Conservation (phyloP, 2,329 filamentous ascomycete genomes). For the Fusarium sp. region DNA sequence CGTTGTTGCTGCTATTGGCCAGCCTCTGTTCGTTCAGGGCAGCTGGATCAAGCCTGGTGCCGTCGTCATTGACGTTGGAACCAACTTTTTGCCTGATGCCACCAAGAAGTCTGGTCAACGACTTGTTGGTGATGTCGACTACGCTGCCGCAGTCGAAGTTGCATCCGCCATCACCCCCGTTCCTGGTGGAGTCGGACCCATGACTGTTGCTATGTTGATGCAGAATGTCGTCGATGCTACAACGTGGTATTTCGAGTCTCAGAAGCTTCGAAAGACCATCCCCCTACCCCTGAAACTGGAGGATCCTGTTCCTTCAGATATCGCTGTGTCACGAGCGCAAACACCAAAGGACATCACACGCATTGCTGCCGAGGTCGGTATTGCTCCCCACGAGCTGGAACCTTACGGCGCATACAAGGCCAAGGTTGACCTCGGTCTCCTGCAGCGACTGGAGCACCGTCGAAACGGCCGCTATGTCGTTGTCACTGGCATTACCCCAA, state of each 20-base stretch:
- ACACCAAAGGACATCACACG: conserved; percentile 89
- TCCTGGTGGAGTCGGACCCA: conserved; percentile 94
- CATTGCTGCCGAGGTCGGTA: conserved; percentile 85
- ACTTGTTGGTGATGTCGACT: conserved; percentile 95
- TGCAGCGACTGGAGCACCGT: conserved; percentile 87
- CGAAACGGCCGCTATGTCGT: conserved; percentile 90
- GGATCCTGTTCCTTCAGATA: conserved; percentile 91
- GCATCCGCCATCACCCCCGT: conserved; percentile 96
- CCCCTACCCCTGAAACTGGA: conserved; percentile 84
- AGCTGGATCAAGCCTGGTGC: conserved; percentile 94
- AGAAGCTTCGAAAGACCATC: conserved; percentile 80
- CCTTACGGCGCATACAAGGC: conserved; percentile 96
- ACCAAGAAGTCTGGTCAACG: conserved; percentile 92
- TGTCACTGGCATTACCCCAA: conserved; percentile 95
- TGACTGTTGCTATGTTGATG: conserved; percentile 98
- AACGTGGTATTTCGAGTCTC: conserved; percentile 79
- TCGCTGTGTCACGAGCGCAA: conserved; percentile 88
- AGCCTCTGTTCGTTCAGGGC: conserved; percentile 87
- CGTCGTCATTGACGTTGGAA: conserved; percentile 98
- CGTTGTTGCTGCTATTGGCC: conserved; percentile 89
- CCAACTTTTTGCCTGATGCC: conserved; percentile 90
- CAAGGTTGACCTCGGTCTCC: conserved; percentile 84
- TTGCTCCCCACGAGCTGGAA: conserved; percentile 88
- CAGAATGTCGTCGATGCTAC: conserved; percentile 94
- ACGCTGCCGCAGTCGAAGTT: conserved; percentile 81